Conservation (phyloP, 2,329 filamentous ascomycete species). For the Phoma sp. region DNA sequence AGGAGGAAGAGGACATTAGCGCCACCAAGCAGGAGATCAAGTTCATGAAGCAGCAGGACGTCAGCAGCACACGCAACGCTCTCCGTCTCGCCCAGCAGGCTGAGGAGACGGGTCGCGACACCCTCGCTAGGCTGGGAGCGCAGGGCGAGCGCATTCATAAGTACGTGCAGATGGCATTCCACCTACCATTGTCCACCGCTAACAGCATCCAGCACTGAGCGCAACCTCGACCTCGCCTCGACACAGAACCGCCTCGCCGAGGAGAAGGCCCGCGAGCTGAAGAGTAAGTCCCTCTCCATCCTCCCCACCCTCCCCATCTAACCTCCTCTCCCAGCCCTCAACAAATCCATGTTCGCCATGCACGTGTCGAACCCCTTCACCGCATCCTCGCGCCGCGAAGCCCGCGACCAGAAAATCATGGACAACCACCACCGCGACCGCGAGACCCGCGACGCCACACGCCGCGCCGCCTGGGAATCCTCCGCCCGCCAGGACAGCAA, state of each 20-base stretch:
- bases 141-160: slow-evolving; percentile 48
- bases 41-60: slow-evolving; percentile 74
- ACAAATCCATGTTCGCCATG: slow-evolving; percentile 89
- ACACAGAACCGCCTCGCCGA: slow-evolving; percentile 79
- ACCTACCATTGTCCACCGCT: slow-evolving; percentile 1
- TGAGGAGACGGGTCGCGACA: slow-evolving; percentile 69
- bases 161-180: slow-evolving; percentile 6
- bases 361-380: slow-evolving; percentile 71
- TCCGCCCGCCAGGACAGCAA: slow-evolving; percentile 32
- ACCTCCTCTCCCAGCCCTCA: slow-evolving; percentile 58
- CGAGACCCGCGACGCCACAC: slow-evolving; percentile 62
- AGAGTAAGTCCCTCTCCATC: slow-evolving; percentile 52
- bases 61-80: slow-evolving; percentile 73
- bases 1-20: slow-evolving; percentile 75
- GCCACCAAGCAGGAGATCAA: slow-evolving; percentile 76
- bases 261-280: slow-evolving; percentile 81
- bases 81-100: slow-evolving; percentile 66
- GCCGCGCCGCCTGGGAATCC: slow-evolving; percentile 56
- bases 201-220: slow-evolving; percentile 59
- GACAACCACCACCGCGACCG: slow-evolving; percentile 67
- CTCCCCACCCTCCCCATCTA: background rate
- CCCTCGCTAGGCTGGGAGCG: slow-evolving; percentile 36
- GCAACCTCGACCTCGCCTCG: slow-evolving; percentile 79
- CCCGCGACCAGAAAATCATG: slow-evolving; percentile 65
- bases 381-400: slow-evolving; percentile 57